Conservation (phyloP, 352 stramenopile genomes). For the Blastocystis sp. region DNA sequence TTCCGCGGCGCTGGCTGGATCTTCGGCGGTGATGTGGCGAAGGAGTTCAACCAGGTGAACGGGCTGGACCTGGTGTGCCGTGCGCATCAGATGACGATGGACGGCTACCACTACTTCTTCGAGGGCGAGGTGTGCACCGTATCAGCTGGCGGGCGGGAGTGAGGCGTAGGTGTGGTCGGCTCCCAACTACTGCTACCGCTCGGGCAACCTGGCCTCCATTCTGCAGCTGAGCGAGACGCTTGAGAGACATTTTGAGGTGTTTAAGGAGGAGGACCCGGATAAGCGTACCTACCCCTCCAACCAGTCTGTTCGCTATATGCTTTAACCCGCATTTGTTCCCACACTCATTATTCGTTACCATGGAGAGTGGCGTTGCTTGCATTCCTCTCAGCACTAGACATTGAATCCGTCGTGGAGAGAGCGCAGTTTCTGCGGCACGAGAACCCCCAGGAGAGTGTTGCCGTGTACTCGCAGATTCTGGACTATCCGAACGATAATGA, state of each 20-base stretch:
- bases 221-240: conserved; percentile 96
- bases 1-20: conserved; percentile 82
- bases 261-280: conserved; percentile 94
- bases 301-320: conserved; percentile 82
- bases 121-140: conserved; percentile 55
- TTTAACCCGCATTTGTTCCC: background rate
- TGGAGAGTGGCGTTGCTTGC: background rate
- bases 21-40: conserved; percentile 81
- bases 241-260: conserved; percentile 79
- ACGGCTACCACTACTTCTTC: conserved; percentile 87
- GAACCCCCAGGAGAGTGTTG: conserved; percentile 48
- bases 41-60: conserved; percentile 85
- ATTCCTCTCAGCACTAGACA: background rate
- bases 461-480: conserved; percentile 52
- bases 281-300: conserved; percentile 90
- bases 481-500: conserved; percentile 19
- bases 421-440: conserved; percentile 31
- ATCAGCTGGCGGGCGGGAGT: conserved; percentile 73
- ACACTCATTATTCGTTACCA: conserved; percentile 22
- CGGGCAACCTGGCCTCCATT: conserved; percentile 95
- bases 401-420: conserved; percentile 42
- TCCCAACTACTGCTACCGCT: conserved; percentile 82
- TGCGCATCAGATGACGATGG: conserved; percentile 83
- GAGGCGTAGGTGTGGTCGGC: conserved; percentile 74
- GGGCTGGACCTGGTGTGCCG: conserved; percentile 82